These are phyloP conservation scores for Colletotrichum sp. DNA, from an alignment of 2,329 filamentous ascomycete genomes.

Conservation along the genomic window DNA sequence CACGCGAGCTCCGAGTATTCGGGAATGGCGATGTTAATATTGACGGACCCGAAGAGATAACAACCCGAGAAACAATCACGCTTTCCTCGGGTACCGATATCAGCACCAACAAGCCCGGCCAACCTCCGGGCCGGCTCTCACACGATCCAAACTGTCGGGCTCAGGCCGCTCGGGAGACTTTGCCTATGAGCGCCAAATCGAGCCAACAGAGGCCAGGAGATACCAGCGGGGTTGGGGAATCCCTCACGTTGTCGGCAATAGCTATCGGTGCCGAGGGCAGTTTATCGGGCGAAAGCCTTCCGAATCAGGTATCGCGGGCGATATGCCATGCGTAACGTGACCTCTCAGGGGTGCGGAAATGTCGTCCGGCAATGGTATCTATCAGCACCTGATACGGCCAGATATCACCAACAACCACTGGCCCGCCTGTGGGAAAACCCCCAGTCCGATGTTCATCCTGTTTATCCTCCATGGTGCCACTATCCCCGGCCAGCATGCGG, in stretches of 20 bases:
- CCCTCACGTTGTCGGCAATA: background rate
- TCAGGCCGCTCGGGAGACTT: background rate
- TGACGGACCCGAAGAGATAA: background rate
- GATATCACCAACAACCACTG: background rate
- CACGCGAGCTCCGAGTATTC: background rate
- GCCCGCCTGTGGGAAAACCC: background rate
- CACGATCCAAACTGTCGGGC: background rate
- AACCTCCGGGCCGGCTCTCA: constrained; percentile 1
- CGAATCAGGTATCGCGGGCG: background rate
- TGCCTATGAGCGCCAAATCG: background rate
- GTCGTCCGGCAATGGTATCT: background rate
- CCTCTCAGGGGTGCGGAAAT: background rate
- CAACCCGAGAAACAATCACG: background rate
- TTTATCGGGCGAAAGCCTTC: background rate
- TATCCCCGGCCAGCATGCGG: background rate
- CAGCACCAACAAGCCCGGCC: background rate
- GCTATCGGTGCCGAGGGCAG: background rate
- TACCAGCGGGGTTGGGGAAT: background rate
- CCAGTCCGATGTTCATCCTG: background rate
- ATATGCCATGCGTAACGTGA: background rate
- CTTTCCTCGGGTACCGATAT: background rate
- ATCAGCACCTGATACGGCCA: background rate
- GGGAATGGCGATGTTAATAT: background rate
- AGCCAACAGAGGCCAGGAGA: background rate
- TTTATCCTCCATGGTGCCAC: background rate